Base-by-base conservation (phyloP, 2,329 filamentous ascomycete genomes). In the Aspergillus persii region DNA sequence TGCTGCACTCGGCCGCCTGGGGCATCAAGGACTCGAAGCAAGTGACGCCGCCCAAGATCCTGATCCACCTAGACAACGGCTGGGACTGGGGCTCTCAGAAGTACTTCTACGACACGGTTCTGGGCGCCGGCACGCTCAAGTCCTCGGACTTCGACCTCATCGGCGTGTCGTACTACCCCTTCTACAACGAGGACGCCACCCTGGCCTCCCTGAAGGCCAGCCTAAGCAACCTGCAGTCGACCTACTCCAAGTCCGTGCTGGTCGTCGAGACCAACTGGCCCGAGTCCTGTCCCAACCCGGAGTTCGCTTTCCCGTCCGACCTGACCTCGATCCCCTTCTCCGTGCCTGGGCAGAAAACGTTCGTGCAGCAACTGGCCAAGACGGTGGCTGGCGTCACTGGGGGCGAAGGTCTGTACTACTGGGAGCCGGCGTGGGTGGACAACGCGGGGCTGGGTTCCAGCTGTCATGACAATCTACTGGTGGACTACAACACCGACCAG, bases 41-140 rank as follows among this genome's bases (percentile, higher is more conserved):
- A 29, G 72, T 71, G 46, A 79, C 82, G 0, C 81, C 83, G 62
- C 86, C 88, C 1, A 84, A 87, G 69, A 89, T 91, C 72, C 86
- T 91, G 86, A 84, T 91, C 46, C 89, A 91, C 68, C 80, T 91
- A 3, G 88, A 91, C 71, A 88, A 90, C 68, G 89, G 89, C n/a
- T 92, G 88, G 86, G 82, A 88, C 63, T 89, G 84, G 86, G 78
- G 74, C 3, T 83, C 83, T 2, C 88, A 91, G 69, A 76, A 88
- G 61, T 87, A 81, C 77, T 90, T 84, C 73, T 91, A 90, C 74
- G 81, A 81, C 27, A 78, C 77, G 2, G 81, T 88, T 0, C 77
- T 89, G 0, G 78, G 70, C 7, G 74, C 77, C 27, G 86, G 83
- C 2, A 77, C 78, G 8, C 76, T 88, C 3, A 68, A 72, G 3